Conservation (phyloP, 1,284 basidiomycete genomes). For the Trametes pubescens region DNA sequence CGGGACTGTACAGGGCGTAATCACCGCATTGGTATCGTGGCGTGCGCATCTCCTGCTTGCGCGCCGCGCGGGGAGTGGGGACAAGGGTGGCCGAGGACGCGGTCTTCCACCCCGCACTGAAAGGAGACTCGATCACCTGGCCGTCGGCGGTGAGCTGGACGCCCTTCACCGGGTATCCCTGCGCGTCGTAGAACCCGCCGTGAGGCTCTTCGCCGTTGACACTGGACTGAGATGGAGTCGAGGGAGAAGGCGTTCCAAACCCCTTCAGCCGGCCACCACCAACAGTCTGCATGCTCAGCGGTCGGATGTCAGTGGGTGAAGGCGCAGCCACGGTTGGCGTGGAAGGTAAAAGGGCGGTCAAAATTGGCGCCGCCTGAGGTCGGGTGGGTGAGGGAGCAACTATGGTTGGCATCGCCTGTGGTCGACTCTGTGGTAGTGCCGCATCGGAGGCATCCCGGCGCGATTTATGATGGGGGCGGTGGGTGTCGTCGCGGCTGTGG, state of each 20-base stretch:
- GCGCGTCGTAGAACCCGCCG: conserved; percentile 2
- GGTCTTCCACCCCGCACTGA: neutral
- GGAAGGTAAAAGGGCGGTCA: neutral
- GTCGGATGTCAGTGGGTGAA: neutral
- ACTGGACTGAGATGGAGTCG: neutral
- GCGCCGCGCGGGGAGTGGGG: neutral
- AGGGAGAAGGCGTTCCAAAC: neutral
- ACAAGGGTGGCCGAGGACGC: conserved; percentile 5
- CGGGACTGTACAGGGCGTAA: neutral
- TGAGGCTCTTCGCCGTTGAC: neutral
- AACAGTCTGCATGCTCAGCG: neutral
- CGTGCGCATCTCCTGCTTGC: neutral
- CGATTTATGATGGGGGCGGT: neutral
- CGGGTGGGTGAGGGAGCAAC: neutral
- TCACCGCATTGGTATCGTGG: neutral
- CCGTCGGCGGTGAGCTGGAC: neutral
- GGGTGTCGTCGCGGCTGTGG: neutral
- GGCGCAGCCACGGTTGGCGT: neutral
- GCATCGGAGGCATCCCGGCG: no score
- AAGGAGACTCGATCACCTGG: no score
- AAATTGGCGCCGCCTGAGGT: neutral
- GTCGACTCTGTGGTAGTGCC: neutral
- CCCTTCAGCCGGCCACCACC: no score
- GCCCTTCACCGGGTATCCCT: neutral
- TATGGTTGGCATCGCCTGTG: neutral